A percentile compares a stretch with the other conserved stretches of the same genome.
These are phyloP conservation scores for Xylaria sp. DNA, from an alignment of 2,329 filamentous ascomycete species.

Conservation along the genomic window DNA sequence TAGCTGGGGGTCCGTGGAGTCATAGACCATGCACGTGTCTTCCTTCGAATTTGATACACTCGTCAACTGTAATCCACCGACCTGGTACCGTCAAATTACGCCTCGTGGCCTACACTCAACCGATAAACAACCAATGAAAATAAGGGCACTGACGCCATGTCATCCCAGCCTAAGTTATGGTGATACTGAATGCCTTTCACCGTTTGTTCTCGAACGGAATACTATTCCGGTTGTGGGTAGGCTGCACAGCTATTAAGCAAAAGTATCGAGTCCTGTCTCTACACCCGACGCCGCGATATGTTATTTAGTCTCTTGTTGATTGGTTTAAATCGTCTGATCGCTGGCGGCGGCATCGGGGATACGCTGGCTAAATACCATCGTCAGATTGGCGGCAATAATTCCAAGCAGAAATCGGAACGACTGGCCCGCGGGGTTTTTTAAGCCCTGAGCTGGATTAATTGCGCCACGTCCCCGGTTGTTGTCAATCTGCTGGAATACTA, in stretches of 20 bases:
- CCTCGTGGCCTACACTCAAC: constrained; percentile 6
- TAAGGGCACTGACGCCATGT: neutral
- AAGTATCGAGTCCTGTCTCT: neutral
- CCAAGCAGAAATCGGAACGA: constrained; percentile 39
- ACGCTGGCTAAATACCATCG: constrained; percentile 46
- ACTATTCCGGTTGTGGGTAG: constrained; percentile 12
- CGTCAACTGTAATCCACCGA: constrained; percentile 17
- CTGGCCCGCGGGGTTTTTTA: constrained; percentile 37
- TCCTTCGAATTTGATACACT: constrained; percentile 16
- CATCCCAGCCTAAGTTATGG: constrained; percentile 2
- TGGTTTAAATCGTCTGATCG: constrained; percentile 5
- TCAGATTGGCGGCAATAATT: constrained; percentile 36
- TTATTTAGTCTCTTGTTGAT: constrained; percentile 7
- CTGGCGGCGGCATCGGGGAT: constrained; percentile 30
- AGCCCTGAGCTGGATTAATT: constrained; percentile 21
- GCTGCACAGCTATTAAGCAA: neutral
- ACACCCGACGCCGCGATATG: constrained; percentile 25
- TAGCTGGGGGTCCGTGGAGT: constrained; percentile 12
- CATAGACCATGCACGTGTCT: constrained; percentile 9
- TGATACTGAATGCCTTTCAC: constrained; percentile 4
- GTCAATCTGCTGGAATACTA: constrained; percentile 27
- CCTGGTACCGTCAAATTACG: constrained; percentile 17
- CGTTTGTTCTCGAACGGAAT: neutral
- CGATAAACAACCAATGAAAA: constrained; percentile 15
- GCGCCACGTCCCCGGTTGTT: constrained; percentile 27